A percentile compares a stretch with the other conserved stretches of the same genome.
These are phyloP conservation scores for Paratinospora sagittata DNA, from an alignment of 164 flowering plant species.

Conservation along the genomic window DNA sequence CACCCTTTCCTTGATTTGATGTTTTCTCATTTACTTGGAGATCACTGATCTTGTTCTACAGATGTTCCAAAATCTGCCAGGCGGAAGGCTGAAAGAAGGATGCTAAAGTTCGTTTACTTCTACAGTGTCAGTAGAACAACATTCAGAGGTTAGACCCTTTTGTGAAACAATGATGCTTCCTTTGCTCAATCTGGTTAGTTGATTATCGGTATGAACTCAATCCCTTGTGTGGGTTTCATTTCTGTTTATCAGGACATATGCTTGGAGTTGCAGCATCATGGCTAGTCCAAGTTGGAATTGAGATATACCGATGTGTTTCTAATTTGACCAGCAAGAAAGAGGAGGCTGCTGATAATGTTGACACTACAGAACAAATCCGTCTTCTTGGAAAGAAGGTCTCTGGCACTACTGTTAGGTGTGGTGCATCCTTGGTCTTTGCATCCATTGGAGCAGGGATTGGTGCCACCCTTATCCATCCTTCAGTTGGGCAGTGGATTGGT, in stretches of 20 bases:
- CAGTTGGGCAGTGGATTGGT: slow-evolving; percentile 93
- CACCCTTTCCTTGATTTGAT: background rate
- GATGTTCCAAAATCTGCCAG: slow-evolving; percentile 82
- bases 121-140: slow-evolving; percentile 67
- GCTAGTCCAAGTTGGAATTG: slow-evolving; percentile 80
- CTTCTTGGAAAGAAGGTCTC: slow-evolving; percentile 49
- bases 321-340: slow-evolving; percentile 20
- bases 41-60: slow-evolving; percentile 23
- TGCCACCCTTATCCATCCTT: slow-evolving; percentile 66
- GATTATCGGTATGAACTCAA: background rate
- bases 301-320: slow-evolving; percentile 42
- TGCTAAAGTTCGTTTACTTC: slow-evolving; percentile 51
- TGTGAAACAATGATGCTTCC: background rate
- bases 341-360: slow-evolving; percentile 26
- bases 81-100: slow-evolving; percentile 68
- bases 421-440: slow-evolving; percentile 74
- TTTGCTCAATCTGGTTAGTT: background rate
- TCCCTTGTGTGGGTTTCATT: slow-evolving; percentile 6
- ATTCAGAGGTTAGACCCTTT: slow-evolving; percentile 55
- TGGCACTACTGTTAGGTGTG: slow-evolving; percentile 50
- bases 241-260: no score
- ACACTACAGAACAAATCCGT: slow-evolving; percentile 31
- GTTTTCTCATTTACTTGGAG: no score
- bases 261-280: slow-evolving; percentile 84
- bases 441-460: slow-evolving; percentile 88